phyloP scores from a whole-genome alignment of 345 rosid species.

The Erysimum cheiranthoides region DNA sequence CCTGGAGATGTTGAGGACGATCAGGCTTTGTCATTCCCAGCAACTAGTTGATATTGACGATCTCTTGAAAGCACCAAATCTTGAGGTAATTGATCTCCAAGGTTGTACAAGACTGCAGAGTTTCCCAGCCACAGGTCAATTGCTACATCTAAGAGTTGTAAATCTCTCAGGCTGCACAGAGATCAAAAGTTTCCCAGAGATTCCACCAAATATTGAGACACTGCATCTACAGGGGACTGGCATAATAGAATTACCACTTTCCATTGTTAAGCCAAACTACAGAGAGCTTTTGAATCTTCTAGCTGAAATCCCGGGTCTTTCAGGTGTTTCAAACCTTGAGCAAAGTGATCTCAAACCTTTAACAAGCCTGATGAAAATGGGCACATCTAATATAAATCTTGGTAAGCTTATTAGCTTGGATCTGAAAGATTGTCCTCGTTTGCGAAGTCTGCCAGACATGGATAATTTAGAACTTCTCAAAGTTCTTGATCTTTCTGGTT shows the following conservation, averaged over 20 bases:
- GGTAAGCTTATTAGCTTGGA: conserved; percentile 9
- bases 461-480: neutral
- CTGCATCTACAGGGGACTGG: neutral
- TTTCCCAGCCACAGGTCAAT: conserved; percentile 3
- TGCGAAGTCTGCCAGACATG: conserved; percentile 18
- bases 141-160: neutral
- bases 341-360: neutral
- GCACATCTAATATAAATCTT: neutral
- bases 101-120: neutral
- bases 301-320: neutral
- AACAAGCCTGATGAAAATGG: neutral
- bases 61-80: neutral
- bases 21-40: conserved; percentile 14
- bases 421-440: conserved; percentile 19
- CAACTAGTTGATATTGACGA: neutral
- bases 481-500: conserved; percentile 24
- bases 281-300: neutral
- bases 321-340: neutral
- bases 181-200: neutral
- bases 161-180: conserved; percentile 4
- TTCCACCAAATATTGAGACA: neutral
- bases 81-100: conserved; percentile 22
- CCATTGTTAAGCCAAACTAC: neutral
- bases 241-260: neutral
- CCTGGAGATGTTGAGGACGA: conserved; percentile 2